A percentile compares a stretch with the other conserved stretches of the same genome.
Evolutionary conservation across 1,284 basidiomycete genomes (phyloP).

Genomic region (Naganishia sp.): DNA sequence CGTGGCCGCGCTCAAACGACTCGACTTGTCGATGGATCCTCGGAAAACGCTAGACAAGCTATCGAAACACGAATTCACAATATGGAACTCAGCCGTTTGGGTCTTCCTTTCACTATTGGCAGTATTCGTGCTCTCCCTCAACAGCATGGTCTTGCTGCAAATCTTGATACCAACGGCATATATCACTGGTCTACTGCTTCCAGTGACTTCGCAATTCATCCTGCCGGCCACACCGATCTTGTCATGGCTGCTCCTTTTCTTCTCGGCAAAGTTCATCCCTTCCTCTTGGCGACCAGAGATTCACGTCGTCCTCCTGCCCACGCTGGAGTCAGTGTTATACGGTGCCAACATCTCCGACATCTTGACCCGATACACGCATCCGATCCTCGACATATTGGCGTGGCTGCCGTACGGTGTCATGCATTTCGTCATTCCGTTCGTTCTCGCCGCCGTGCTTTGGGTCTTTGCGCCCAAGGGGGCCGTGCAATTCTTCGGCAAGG

Average conservation of each 20-base stretch:
- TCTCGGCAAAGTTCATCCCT: conserved; percentile 82
- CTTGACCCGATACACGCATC: conserved; percentile 89
- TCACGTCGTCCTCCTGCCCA: conserved; percentile 88
- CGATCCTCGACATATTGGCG: conserved; percentile 84
- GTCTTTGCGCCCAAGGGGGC: conserved; percentile 75
- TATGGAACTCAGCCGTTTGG: conserved; percentile 63
- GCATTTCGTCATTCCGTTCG: conserved; percentile 82
- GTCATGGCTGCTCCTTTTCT: conserved; percentile 81
- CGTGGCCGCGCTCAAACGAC: conserved; percentile 55
- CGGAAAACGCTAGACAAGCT: conserved; percentile 67
- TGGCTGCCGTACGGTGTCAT: conserved; percentile 95
- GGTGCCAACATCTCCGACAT: conserved; percentile 97
- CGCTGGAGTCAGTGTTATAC: conserved; percentile 89
- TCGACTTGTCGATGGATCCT: conserved; percentile 76
- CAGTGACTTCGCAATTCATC: conserved; percentile 90
- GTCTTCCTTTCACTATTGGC: conserved; percentile 64
- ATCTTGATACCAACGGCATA: conserved; percentile 78
- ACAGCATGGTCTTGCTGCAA: conserved; percentile 69
- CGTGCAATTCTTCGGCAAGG: conserved; percentile 81
- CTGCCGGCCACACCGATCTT: conserved; percentile 85
- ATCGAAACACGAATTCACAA: conserved; percentile 63
- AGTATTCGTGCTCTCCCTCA: conserved; percentile 73
- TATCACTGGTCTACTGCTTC: conserved; percentile 69
- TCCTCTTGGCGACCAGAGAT: conserved; percentile 72
- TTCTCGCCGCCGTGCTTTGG: conserved; percentile 75